Evolutionary conservation across 768 basidiomycete species (phyloP).

Genomic region (Termitomyces titanicus): DNA sequence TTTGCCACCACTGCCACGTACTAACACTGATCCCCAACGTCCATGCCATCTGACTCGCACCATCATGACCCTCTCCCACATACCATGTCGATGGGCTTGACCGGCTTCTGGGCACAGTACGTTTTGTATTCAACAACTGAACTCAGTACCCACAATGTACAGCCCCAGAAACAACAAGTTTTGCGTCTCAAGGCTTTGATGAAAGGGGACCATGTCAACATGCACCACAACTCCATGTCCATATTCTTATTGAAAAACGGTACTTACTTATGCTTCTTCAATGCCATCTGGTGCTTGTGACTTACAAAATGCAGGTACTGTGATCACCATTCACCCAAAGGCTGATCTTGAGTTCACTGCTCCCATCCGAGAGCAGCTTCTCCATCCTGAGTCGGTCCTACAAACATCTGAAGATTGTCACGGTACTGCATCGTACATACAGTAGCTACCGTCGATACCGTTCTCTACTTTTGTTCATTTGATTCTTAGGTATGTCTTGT

Average conservation of each 20-base stretch:
- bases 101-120: constrained; percentile 23
- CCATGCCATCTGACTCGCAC: background rate
- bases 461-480: no score
- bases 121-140: background rate
- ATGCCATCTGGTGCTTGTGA: background rate
- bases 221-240: constrained; percentile 51
- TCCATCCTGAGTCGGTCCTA: constrained; percentile 55
- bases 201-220: constrained; percentile 54
- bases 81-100: constrained; percentile 12
- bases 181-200: constrained; percentile 28
- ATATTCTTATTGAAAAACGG: constrained; percentile 69
- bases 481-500: no score
- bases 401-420: constrained; percentile 56
- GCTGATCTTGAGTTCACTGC: constrained; percentile 44
- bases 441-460: no score
- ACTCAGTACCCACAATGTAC: background rate
- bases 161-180: constrained; percentile 21
- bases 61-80: background rate
- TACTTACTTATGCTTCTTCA: constrained; percentile 18
- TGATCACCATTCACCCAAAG: constrained; percentile 55
- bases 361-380: constrained; percentile 57
- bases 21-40: background rate
- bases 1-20: no score
- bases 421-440: no score
- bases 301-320: constrained; percentile 40